phyloP scores from a whole-genome alignment of 2,329 filamentous ascomycete species.

The Ceratocystis albifundus region DNA sequence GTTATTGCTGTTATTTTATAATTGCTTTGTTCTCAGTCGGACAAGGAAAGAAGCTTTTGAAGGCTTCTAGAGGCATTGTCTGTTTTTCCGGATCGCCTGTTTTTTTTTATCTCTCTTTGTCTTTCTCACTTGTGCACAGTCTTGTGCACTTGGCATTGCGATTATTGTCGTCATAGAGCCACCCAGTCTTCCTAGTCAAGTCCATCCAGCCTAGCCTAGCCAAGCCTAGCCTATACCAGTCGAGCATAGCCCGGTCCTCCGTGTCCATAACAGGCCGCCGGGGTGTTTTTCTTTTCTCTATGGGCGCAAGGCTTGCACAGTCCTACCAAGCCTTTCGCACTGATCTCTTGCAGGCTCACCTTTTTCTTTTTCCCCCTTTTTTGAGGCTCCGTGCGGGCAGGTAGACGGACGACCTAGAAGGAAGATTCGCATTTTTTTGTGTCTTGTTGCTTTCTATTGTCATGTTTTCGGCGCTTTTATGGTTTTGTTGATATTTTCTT shows the following conservation, averaged over 20 bases:
- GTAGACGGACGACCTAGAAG: not conserved
- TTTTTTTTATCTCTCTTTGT: slow-evolving; percentile 2
- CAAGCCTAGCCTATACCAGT: not conserved
- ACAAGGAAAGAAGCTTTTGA: slow-evolving; percentile 5
- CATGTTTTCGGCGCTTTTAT: slow-evolving; percentile 13
- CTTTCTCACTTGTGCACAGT: slow-evolving; percentile 4
- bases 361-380: not conserved
- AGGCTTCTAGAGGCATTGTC: not conserved
- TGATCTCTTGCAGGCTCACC: not conserved
- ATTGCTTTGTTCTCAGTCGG: slow-evolving; percentile 1
- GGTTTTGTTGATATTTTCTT: slow-evolving; percentile 5
- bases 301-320: not conserved
- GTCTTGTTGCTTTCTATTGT: slow-evolving; percentile 2
- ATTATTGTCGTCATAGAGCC: not conserved
- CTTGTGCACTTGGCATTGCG: slow-evolving; percentile 7
- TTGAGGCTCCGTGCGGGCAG: not conserved
- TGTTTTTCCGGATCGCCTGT: slow-evolving; percentile 10
- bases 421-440: slow-evolving; percentile 7
- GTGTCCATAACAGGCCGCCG: too few species aligned
- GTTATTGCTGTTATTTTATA: slow-evolving; percentile 12
- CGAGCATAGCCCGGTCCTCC: not conserved
- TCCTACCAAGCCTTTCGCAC: not conserved
- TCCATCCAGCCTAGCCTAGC: not conserved
- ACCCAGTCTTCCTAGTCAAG: too few species aligned
- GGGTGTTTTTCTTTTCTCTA: not conserved